These are phyloP conservation scores for Tylopilus plumbeoviolaceoides DNA, from an alignment of 768 basidiomycete genomes.

Conservation along the genomic window DNA sequence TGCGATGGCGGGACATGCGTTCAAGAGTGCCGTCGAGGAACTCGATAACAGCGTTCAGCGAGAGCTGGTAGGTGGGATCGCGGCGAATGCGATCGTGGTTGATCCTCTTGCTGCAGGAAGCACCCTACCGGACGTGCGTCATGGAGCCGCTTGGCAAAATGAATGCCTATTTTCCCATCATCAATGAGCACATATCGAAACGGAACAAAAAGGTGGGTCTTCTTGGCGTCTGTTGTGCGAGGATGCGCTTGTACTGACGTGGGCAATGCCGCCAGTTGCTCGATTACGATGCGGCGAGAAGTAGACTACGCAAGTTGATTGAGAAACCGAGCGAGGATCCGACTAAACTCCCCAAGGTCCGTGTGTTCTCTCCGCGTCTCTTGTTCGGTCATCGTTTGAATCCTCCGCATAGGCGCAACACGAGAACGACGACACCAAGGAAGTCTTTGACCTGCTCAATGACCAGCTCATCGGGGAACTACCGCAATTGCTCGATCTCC, in stretches of 20 bases:
- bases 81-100: neutral
- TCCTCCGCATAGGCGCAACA: constrained; percentile 63
- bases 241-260: no score
- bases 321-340: constrained; percentile 95
- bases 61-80: constrained; percentile 63
- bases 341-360: constrained; percentile 80
- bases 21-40: constrained; percentile 93
- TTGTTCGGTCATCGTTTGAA: neutral
- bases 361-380: neutral
- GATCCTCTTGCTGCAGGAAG: constrained; percentile 53
- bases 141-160: constrained; percentile 96
- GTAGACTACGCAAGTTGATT: constrained; percentile 80
- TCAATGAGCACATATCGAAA: constrained; percentile 92
- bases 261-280: constrained; percentile 54
- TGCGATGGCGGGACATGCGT: constrained; percentile 96
- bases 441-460: constrained; percentile 91
- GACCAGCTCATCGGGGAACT: constrained; percentile 88
- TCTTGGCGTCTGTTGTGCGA: neutral
- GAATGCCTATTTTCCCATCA: constrained; percentile 89
- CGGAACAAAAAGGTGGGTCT: constrained; percentile 86
- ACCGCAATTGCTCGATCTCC: constrained; percentile 88
- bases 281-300: constrained; percentile 92
- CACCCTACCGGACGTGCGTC: constrained; percentile 90
- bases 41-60: constrained; percentile 79
- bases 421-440: constrained; percentile 92